phyloP scores from a whole-genome alignment of 345 rosid species.

The Populus tremula region DNA sequence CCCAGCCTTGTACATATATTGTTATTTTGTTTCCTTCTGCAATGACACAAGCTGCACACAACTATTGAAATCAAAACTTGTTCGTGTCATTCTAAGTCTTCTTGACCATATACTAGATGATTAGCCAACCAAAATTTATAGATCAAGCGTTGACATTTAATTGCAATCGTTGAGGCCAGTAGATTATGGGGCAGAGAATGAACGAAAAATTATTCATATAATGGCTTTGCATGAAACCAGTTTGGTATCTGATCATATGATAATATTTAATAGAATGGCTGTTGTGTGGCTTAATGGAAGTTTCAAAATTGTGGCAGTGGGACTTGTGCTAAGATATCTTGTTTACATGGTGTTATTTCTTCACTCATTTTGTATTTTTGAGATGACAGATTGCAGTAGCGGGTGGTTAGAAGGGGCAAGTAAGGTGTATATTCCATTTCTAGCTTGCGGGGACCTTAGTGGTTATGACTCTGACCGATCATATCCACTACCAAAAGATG shows the following conservation, averaged over 20 bases:
- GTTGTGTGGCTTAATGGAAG: no score
- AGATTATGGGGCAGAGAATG: background rate
- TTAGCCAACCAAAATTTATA: background rate
- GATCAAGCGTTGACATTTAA: no score
- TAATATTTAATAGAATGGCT: no score
- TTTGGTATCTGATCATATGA: no score
- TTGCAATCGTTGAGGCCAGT: background rate
- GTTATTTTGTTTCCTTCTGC: no score
- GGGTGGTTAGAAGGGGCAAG: constrained; percentile 91
- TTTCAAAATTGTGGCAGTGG: no score
- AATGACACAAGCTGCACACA: no score
- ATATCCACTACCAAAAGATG: constrained; percentile 75
- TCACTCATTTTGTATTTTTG: background rate
- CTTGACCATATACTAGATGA: background rate
- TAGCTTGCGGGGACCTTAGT: constrained; percentile 85
- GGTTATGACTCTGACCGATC: constrained; percentile 94
- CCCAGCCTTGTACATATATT: no score
- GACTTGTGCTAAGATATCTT: no score
- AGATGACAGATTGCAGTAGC: constrained; percentile 73
- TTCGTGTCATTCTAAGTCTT: background rate
- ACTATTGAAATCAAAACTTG: background rate
- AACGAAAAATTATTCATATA: background rate
- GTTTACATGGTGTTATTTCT: no score
- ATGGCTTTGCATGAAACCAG: background rate
- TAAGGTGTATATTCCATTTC: constrained; percentile 85